Percentiles rank a stretch among this genome's conserved stretches.
Evolutionary conservation across 768 basidiomycete species (phyloP).

Genomic region (Grammothele lineata): DNA sequence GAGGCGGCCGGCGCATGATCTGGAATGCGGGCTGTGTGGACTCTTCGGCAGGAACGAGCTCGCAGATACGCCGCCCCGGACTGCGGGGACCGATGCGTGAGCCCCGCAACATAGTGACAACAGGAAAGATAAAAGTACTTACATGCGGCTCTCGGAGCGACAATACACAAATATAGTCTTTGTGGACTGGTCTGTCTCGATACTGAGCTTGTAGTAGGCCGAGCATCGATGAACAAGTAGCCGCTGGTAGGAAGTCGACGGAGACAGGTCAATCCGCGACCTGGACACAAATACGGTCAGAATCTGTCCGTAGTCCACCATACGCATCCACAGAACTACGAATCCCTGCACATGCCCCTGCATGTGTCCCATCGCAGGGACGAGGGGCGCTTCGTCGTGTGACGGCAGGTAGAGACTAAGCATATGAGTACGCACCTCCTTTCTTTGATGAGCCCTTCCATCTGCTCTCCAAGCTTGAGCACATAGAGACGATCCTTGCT

Average conservation of each 20-base stretch:
- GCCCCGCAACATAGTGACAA: neutral
- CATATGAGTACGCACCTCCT: constrained; percentile 48
- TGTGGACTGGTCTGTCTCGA: constrained; percentile 60
- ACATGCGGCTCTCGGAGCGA: constrained; percentile 74
- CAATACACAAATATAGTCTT: constrained; percentile 59
- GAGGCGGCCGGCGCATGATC: constrained; percentile 67
- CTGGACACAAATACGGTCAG: constrained; percentile 32
- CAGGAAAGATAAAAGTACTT: constrained; percentile 27
- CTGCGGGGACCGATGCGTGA: constrained; percentile 33
- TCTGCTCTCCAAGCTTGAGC: constrained; percentile 81
- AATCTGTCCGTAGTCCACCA: too few relatives aligned
- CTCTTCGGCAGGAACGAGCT: constrained; percentile 74
- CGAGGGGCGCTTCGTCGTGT: constrained; percentile 10
- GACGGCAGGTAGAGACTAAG: constrained; percentile 12
- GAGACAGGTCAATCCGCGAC: constrained; percentile 58
- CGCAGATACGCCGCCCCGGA: constrained; percentile 64
- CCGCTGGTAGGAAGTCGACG: constrained; percentile 78
- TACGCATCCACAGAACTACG: too few relatives aligned
- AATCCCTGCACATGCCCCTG: too few relatives aligned
- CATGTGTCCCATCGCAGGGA: constrained; percentile 1
- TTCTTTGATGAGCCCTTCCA: constrained; percentile 77
- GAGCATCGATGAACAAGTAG: constrained; percentile 85
- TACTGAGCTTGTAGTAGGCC: constrained; percentile 70
- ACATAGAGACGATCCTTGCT: constrained; percentile 88
- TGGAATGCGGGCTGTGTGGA: constrained; percentile 74